Percentiles rank a stretch among this genome's conserved stretches.
Evolutionary conservation across 2,329 filamentous ascomycete species (phyloP).

Genomic region (Alternaria metachromatica): DNA sequence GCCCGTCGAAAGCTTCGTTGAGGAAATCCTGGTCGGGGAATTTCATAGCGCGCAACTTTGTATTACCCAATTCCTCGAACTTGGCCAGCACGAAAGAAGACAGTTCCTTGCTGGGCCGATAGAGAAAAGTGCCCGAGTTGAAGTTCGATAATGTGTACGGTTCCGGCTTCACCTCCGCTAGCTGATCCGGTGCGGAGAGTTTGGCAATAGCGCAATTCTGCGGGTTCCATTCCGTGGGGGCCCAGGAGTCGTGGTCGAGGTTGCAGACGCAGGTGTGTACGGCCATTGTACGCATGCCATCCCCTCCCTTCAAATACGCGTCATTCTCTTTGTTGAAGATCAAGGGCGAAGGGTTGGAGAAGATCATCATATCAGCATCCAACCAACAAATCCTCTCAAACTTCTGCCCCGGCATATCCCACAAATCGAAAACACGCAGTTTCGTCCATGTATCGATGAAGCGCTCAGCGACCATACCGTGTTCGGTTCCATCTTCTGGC

Average conservation of each 20-base stretch:
- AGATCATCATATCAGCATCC: slow-evolving; percentile 61
- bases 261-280: slow-evolving; percentile 63
- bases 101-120: slow-evolving; percentile 51
- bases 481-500: slow-evolving; percentile 30
- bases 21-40: slow-evolving; percentile 64
- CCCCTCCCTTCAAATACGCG: slow-evolving; percentile 21
- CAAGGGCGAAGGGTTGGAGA: slow-evolving; percentile 46
- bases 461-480: slow-evolving; percentile 57
- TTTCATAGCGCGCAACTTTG: slow-evolving; percentile 52
- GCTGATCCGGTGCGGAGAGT: slow-evolving; percentile 40
- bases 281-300: slow-evolving; percentile 52
- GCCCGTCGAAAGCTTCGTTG: slow-evolving; percentile 55
- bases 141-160: slow-evolving; percentile 54
- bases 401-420: slow-evolving; percentile 17
- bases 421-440: slow-evolving; percentile 59
- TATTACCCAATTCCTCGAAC: slow-evolving; percentile 48
- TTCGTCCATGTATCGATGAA: slow-evolving; percentile 64
- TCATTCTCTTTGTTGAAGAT: slow-evolving; percentile 55
- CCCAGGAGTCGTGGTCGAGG: slow-evolving; percentile 58
- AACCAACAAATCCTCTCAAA: slow-evolving; percentile 56
- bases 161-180: slow-evolving; percentile 42
- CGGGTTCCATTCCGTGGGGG: slow-evolving; percentile 55
- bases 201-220: slow-evolving; percentile 59
- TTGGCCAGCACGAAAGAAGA: slow-evolving; percentile 51
- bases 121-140: slow-evolving; percentile 61